phyloP scores from a whole-genome alignment of 176 grass and related monocot genomes.

The Aegilops bicornis region DNA sequence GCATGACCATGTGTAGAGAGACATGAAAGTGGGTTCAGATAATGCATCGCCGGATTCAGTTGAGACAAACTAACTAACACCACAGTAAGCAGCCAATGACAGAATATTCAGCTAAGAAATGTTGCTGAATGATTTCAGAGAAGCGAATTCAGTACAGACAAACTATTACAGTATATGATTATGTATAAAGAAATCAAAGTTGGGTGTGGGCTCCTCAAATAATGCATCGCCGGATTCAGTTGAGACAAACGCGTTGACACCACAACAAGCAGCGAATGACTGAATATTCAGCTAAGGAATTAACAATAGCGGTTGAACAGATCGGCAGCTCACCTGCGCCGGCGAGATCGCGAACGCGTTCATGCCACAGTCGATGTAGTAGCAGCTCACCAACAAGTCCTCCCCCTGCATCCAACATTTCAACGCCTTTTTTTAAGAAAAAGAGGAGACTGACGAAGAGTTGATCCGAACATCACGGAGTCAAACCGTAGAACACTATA shows the following conservation, averaged over 20 bases:
- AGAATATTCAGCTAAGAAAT: not conserved
- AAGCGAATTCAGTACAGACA: too few relatives aligned
- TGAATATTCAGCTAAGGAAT: not conserved
- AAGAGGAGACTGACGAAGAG: not conserved
- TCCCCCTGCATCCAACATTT: constrained; percentile 48
- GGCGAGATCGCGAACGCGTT: constrained; percentile 73
- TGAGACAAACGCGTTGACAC: not conserved
- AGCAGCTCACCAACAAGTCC: constrained; percentile 73
- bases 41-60: not conserved
- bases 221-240: not conserved
- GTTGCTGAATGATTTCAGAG: too few relatives aligned
- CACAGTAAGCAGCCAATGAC: not conserved
- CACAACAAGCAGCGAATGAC: not conserved
- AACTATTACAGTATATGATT: not conserved
- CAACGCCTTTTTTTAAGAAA: not conserved
- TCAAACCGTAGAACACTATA: not conserved
- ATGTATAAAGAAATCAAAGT: not conserved
- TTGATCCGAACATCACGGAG: not conserved
- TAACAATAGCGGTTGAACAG: not conserved
- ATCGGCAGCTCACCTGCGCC: constrained; percentile 39
- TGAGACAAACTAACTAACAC: not conserved
- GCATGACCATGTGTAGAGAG: not conserved
- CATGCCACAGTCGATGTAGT: constrained; percentile 74
- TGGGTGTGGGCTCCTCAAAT: too few relatives aligned
- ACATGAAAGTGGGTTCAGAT: not conserved